Percentiles rank a stretch among this genome's conserved stretches.
phyloP scores from a whole-genome alignment of 1,139 yeast species.

The Suhomyces wounanorum region DNA sequence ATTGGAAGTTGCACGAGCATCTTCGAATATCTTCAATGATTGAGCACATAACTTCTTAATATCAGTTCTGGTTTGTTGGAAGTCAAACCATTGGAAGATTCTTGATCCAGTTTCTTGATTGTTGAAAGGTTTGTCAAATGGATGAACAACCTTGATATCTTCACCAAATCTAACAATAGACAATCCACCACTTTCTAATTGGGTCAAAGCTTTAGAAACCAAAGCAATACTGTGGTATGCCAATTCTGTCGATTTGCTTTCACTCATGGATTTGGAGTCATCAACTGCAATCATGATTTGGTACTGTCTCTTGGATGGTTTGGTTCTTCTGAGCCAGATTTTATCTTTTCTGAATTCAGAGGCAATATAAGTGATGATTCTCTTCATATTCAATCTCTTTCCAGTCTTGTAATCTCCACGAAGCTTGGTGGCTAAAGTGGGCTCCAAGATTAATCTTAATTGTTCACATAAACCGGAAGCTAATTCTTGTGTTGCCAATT shows the following conservation, averaged over 20 bases:
- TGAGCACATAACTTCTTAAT: conserved; percentile 70
- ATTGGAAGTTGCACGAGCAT: conserved; percentile 58
- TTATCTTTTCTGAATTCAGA: conserved; percentile 97
- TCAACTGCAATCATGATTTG: conserved; percentile 98
- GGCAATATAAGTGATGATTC: conserved; percentile 97
- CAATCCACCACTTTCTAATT: conserved; percentile 90
- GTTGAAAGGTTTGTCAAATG: conserved; percentile 79
- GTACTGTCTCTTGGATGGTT: conserved; percentile 95
- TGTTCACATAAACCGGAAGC: conserved; percentile 92
- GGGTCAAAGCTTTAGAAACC: conserved; percentile 91
- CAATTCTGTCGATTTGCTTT: conserved; percentile 82
- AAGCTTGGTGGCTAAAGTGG: conserved; percentile 90
- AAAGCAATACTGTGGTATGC: conserved; percentile 95
- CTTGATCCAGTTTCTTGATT: conserved; percentile 80
- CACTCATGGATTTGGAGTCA: conserved; percentile 97
- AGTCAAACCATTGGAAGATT: conserved; percentile 86
- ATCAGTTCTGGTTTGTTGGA: conserved; percentile 86
- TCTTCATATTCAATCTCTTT: conserved; percentile 93
- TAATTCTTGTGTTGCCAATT: conserved; percentile 78
- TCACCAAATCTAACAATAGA: conserved; percentile 93
- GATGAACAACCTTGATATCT: conserved; percentile 79
- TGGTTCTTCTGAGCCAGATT: conserved; percentile 97
- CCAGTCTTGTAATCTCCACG: conserved; percentile 98
- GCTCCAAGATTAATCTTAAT: conserved; percentile 87
- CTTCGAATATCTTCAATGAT: conserved; percentile 74